Conservation (phyloP, 139 green algal species). For the Eudorina sp. region DNA sequence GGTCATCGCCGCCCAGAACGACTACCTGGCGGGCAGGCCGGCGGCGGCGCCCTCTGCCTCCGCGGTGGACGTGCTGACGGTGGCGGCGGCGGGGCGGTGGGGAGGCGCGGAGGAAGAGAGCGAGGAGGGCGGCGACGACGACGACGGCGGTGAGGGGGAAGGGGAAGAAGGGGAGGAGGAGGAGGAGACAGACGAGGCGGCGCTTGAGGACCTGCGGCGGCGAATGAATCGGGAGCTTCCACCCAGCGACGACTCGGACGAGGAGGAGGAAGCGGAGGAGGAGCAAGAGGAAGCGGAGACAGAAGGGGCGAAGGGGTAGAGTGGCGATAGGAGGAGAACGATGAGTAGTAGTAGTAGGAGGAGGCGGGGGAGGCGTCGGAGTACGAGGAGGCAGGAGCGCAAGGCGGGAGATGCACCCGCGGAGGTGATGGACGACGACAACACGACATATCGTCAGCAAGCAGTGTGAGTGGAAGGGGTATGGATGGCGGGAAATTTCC, state of each 20-base stretch:
- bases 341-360: not conserved
- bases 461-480: no score
- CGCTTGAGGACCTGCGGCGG: constrained; percentile 47
- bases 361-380: not conserved
- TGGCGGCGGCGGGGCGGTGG: constrained; percentile 27
- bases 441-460: no score
- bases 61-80: not conserved
- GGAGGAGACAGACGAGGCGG: constrained; percentile 40
- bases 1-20: constrained; percentile 87
- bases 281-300: constrained; percentile 13
- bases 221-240: constrained; percentile 64
- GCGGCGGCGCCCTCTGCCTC: not conserved
- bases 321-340: not conserved
- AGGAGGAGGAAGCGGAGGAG: constrained; percentile 55
- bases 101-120: constrained; percentile 35
- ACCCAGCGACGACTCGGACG: constrained; percentile 46
- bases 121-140: constrained; percentile 42
- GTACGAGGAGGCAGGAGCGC: not conserved
- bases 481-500: no score
- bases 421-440: no score
- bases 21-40: constrained; percentile 64
- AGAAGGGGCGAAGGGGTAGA: not conserved
- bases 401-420: not conserved
- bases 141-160: not conserved
- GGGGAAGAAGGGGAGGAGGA: constrained; percentile 37